Percentiles rank a stretch among this genome's conserved stretches.
Conservation (phyloP, 2,329 filamentous ascomycete genomes). For the Xylariaceae sp. region DNA sequence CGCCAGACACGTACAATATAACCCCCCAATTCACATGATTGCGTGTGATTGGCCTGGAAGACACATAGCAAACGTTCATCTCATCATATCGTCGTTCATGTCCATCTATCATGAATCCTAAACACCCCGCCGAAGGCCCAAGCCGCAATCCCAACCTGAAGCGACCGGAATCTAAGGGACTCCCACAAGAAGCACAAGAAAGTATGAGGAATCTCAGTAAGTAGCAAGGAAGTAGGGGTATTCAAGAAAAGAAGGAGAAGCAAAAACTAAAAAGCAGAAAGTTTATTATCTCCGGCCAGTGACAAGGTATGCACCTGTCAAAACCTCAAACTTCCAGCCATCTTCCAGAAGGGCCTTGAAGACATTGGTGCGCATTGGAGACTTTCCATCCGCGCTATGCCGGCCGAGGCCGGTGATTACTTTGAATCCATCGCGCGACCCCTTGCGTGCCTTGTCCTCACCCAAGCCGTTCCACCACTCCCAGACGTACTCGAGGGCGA, state of each 20-base stretch:
- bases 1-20: too few species aligned
- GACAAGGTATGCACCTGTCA: slow-evolving; percentile 67
- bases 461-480: slow-evolving; percentile 74
- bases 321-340: slow-evolving; percentile 77
- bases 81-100: too few species aligned
- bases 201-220: not conserved
- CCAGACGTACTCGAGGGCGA: slow-evolving; percentile 63
- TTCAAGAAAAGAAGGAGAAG: not conserved
- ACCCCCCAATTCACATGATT: too few species aligned
- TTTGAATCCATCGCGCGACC: slow-evolving; percentile 55
- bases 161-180: too few species aligned
- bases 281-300: slow-evolving; percentile 46
- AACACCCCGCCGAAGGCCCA: too few species aligned
- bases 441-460: slow-evolving; percentile 59
- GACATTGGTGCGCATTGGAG: slow-evolving; percentile 75
- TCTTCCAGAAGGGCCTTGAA: slow-evolving; percentile 68
- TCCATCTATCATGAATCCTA: too few species aligned
- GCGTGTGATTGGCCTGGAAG: too few species aligned
- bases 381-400: slow-evolving; percentile 73
- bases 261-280: not conserved
- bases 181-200: too few species aligned
- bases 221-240: not conserved
- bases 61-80: too few species aligned
- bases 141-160: too few species aligned
- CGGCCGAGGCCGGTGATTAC: slow-evolving; percentile 78